Evolutionary conservation across 305 asterid genomes (phyloP).

Genomic region (Fraxinus albicans): DNA sequence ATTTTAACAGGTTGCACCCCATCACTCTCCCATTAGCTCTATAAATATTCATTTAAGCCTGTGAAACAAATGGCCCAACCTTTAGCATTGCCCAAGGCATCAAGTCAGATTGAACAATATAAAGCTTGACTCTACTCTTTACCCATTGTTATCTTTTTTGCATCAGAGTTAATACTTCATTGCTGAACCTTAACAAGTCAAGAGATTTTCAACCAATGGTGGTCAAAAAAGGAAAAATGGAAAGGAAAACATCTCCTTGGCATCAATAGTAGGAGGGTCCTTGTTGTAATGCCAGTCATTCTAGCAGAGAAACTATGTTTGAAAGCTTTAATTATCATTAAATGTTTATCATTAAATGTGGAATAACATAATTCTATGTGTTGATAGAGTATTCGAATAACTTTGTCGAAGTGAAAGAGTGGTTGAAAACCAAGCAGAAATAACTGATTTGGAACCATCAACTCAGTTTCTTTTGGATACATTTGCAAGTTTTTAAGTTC

Average conservation of each 20-base stretch:
- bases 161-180: not conserved
- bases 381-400: conserved; percentile 10
- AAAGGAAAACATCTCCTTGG: not conserved
- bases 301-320: conserved; percentile 7
- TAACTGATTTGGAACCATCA: conserved; percentile 6
- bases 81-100: not conserved
- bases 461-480: conserved; percentile 6
- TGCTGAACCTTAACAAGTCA: not conserved
- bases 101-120: not conserved
- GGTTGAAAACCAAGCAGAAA: conserved; percentile 11
- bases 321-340: conserved; percentile 13
- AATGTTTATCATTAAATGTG: not conserved
- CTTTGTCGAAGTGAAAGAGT: conserved; percentile 5
- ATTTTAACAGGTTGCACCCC: no score
- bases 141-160: not conserved
- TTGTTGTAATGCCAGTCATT: conserved; percentile 1
- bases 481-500: conserved; percentile 7
- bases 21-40: not conserved
- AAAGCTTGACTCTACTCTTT: not conserved
- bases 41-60: not conserved
- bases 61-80: not conserved
- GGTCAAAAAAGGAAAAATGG: not conserved
- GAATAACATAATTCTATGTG: not conserved
- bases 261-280: not conserved
- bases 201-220: not conserved